Base-by-base conservation (phyloP, 2,329 filamentous ascomycete species). In the Aspergillus melleus region DNA sequence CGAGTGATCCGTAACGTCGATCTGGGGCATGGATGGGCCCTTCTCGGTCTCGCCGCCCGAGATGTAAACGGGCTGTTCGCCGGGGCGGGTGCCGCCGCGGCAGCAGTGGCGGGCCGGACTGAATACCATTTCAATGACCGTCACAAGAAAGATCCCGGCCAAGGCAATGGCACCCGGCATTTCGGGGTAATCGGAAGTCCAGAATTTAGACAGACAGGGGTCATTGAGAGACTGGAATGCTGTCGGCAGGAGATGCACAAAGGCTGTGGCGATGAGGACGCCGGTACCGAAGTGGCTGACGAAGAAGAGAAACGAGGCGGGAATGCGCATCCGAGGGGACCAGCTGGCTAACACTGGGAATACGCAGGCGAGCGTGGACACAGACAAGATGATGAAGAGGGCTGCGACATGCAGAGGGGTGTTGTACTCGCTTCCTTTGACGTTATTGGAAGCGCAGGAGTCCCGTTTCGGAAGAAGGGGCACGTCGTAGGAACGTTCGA, bases 201-300 rank as follows among this genome's bases (percentile, higher is more conserved):
- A 80, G 64, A 81, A 80, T 24, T 67, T 61, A 0, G 78, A 76
- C 22, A 81, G 70, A 68, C 88, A 90, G 49, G 88, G 88, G 68
- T 71, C 59, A 26, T 66, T 60, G 24, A 72, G 58, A 1, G 68
- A 67, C 12, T 64, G 66, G 46, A 90, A 90, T 0, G 88, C 88
- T 26, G 85, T 90, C 56, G 86, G 88, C 4, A 89, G 82, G 12
- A 90, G 81, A 77, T 94, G 90, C 26, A 94, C 90, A 70, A 95
- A 95, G 57, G 91, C 90, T 1, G 91, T 95, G 11, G 91, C 90
- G 62, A 95, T 88, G n/a, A 95, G 80, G 20, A 95, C 91, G 60
- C 91, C 91, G 1, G 91, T 95, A 70, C 91, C 90, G 65, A 91
- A 90, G 77, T 92, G 89, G 64, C 89, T 86, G 68, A 86, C 88